Evolutionary conservation across 495 filamentous ascomycete species (phyloP).

Genomic region (Chaetomidium leptoderma): DNA sequence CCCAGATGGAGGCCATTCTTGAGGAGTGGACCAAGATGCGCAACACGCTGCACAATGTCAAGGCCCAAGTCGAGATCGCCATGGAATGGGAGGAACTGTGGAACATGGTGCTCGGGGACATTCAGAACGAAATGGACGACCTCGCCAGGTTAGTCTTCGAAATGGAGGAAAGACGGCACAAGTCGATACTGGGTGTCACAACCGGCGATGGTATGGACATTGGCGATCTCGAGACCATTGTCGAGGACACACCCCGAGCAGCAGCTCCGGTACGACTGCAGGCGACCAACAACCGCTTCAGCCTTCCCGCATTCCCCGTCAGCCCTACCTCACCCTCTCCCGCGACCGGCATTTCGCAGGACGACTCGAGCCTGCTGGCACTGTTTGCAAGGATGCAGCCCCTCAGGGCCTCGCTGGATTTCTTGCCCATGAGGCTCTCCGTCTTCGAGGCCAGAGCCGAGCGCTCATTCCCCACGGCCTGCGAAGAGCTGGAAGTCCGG

Average conservation of each 20-base stretch:
- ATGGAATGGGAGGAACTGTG: constrained; percentile 99
- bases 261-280: constrained; percentile 42
- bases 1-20: constrained; percentile 81
- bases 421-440: constrained; percentile 90
- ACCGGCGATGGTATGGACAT: constrained; percentile 68
- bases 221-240: constrained; percentile 86
- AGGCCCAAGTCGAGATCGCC: constrained; percentile 87
- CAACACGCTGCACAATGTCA: constrained; percentile 66
- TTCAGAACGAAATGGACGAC: constrained; percentile 82
- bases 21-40: constrained; percentile 81
- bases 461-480: constrained; percentile 76
- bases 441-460: constrained; percentile 77
- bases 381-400: constrained; percentile 95
- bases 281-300: constrained; percentile 57
- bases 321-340: constrained; percentile 55
- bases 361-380: constrained; percentile 76
- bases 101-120: constrained; percentile 89
- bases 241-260: constrained; percentile 74
- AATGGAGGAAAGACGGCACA: constrained; percentile 91
- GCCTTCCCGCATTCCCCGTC: constrained; percentile 55
- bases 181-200: constrained; percentile 57
- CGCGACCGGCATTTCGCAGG: constrained; percentile 59
- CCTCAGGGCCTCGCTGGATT: constrained; percentile 85
- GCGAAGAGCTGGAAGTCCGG: constrained; percentile 76
- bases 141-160: constrained; percentile 82